Conservation (phyloP, 2,329 filamentous ascomycete species). For the Paecilomyces sp. region DNA sequence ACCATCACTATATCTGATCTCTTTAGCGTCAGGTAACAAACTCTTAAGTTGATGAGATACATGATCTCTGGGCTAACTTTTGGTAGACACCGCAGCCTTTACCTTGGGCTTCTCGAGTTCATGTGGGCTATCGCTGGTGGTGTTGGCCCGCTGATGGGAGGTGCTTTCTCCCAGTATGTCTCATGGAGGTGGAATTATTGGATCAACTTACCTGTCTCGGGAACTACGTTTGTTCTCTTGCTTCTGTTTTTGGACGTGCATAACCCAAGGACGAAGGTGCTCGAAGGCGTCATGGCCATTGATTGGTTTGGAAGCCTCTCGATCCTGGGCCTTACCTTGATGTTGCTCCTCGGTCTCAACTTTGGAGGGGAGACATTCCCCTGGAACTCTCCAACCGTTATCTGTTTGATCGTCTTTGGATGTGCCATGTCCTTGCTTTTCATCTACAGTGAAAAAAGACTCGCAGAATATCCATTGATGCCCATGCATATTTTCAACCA, state of each 20-base stretch:
- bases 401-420: slow-evolving; percentile 49
- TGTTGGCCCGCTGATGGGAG: slow-evolving; percentile 18
- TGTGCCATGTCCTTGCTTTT: slow-evolving; percentile 44
- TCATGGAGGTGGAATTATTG: slow-evolving; percentile 51
- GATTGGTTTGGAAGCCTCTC: slow-evolving; percentile 50
- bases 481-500: slow-evolving; percentile 55
- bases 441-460: slow-evolving; percentile 54
- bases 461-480: slow-evolving; percentile 63
- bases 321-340: slow-evolving; percentile 44
- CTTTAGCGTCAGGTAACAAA: slow-evolving; percentile 40
- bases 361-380: slow-evolving; percentile 48
- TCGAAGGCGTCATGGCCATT: slow-evolving; percentile 44
- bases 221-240: slow-evolving; percentile 42
- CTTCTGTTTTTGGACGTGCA: slow-evolving; percentile 49
- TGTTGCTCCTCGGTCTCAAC: slow-evolving; percentile 48
- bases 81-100: slow-evolving; percentile 39
- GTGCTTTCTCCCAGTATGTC: slow-evolving; percentile 28
- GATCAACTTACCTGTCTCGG: slow-evolving; percentile 49
- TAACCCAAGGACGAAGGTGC: slow-evolving; percentile 45
- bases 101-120: slow-evolving; percentile 45
- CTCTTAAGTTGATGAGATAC: neutral
- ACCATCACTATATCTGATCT: slow-evolving; percentile 50
- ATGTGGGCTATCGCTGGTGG: slow-evolving; percentile 51
- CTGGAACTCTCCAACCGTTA: slow-evolving; percentile 49
- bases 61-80: neutral